Conservation (phyloP, 1,139 yeast genomes). For the Arxiozyma slooffiae region DNA sequence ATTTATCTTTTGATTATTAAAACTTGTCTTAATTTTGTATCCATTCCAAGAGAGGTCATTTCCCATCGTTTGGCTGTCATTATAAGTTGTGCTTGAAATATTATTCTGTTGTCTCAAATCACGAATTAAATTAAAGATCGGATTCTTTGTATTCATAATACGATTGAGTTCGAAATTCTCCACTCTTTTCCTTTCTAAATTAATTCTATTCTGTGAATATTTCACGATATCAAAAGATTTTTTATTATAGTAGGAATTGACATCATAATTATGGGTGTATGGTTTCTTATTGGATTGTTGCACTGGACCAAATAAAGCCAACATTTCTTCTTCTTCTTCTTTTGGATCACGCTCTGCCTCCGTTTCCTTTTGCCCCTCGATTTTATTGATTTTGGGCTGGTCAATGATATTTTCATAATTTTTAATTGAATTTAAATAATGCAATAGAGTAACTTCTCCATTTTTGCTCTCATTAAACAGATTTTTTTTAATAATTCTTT, state of each 20-base stretch:
- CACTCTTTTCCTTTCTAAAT: constrained; percentile 26
- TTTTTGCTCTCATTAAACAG: constrained; percentile 70
- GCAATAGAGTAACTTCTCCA: constrained; percentile 68
- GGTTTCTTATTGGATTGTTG: background rate
- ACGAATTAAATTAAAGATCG: constrained; percentile 19
- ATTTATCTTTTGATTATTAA: background rate
- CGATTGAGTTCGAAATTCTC: constrained; percentile 28
- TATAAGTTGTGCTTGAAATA: background rate
- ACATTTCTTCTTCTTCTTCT: constrained; percentile 2
- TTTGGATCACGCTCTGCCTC: constrained; percentile 5
- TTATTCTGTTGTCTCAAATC: background rate
- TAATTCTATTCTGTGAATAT: constrained; percentile 43
- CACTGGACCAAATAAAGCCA: background rate
- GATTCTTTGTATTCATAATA: constrained; percentile 20
- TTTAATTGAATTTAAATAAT: constrained; percentile 34
- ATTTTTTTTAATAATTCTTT: constrained; percentile 56
- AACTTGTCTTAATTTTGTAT: constrained; percentile 4
- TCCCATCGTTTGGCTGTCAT: background rate
- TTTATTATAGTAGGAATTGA: constrained; percentile 1
- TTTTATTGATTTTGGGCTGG: background rate
- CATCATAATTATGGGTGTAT: background rate
- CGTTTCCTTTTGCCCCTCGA: background rate
- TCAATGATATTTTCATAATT: background rate
- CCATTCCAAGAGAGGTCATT: constrained; percentile 1
- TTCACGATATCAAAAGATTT: constrained; percentile 42